Evolutionary conservation across 106 monocot genomes (phyloP).

Genomic region (Xerophyta viscosa): DNA sequence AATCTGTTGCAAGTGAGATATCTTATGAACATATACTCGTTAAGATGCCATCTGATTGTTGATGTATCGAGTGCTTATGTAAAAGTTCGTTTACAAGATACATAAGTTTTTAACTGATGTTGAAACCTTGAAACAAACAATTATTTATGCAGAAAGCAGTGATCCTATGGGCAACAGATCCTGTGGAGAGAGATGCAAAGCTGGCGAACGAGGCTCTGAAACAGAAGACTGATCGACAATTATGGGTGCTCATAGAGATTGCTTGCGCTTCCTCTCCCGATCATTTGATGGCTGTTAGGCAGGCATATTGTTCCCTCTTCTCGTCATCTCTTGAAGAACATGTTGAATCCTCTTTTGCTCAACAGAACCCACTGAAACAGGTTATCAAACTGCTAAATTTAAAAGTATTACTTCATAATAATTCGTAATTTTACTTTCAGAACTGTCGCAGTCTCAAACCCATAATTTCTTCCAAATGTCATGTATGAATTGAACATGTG

Average conservation of each 20-base stretch:
- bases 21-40: neutral
- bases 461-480: too few relatives aligned
- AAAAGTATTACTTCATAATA: too few relatives aligned
- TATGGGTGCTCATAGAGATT: conserved; percentile 47
- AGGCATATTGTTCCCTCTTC: conserved; percentile 46
- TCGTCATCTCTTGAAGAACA: conserved; percentile 61
- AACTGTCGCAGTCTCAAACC: too few relatives aligned
- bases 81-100: neutral
- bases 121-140: neutral
- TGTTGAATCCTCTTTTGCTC: conserved; percentile 22
- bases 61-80: neutral
- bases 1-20: neutral
- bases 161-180: conserved; percentile 45
- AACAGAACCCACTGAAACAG: conserved; percentile 23
- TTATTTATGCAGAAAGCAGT: conserved; percentile 40
- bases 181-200: conserved; percentile 58
- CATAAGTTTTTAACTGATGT: neutral
- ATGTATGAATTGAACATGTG: too few relatives aligned
- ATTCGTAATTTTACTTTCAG: too few relatives aligned
- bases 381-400: conserved; percentile 8
- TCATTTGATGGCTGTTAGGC: conserved; percentile 56
- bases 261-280: conserved; percentile 61
- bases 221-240: conserved; percentile 25
- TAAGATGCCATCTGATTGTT: neutral
- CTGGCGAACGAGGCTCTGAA: conserved; percentile 33